A percentile compares a stretch with the other conserved stretches of the same genome.
Conservation (phyloP, 2,329 filamentous ascomycete species). For the Thielaviopsis cerberus region DNA sequence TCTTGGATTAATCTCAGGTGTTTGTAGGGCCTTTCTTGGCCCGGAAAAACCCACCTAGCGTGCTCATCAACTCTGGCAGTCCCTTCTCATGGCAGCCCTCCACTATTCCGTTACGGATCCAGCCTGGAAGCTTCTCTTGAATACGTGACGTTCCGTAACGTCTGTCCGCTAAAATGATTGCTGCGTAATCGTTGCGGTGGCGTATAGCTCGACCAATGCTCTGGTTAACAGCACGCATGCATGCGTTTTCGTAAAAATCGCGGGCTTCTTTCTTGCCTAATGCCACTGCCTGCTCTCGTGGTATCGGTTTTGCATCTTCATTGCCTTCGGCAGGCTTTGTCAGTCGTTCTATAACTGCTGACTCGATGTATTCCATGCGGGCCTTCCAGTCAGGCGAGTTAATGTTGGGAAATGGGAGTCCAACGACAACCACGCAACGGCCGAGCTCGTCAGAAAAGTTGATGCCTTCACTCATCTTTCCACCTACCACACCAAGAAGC, state of each 20-base stretch:
- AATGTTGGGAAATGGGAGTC: slow-evolving; percentile 81
- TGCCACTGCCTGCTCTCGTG: slow-evolving; percentile 15
- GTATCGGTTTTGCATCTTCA: not conserved
- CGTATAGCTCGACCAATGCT: slow-evolving; percentile 84
- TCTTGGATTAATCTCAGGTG: not conserved
- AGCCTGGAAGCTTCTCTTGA: slow-evolving; percentile 61
- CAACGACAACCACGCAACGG: slow-evolving; percentile 77
- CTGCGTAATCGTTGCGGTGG: slow-evolving; percentile 74
- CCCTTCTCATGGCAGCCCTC: slow-evolving; percentile 29
- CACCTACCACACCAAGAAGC: slow-evolving; percentile 77
- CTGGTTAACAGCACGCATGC: slow-evolving; percentile 94
- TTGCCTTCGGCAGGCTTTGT: slow-evolving; percentile 2
- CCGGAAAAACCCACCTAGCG: slow-evolving; percentile 38
- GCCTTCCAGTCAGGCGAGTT: slow-evolving; percentile 83
- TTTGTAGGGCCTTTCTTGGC: slow-evolving; percentile 23
- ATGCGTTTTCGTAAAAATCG: slow-evolving; percentile 84
- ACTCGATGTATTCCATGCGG: slow-evolving; percentile 71
- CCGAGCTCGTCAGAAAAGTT: slow-evolving; percentile 89
- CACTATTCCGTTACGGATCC: slow-evolving; percentile 60
- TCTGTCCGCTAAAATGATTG: slow-evolving; percentile 68
- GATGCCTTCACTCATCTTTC: slow-evolving; percentile 91
- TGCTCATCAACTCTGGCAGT: slow-evolving; percentile 40
- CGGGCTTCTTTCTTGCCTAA: slow-evolving; percentile 39
- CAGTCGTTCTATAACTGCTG: slow-evolving; percentile 15
- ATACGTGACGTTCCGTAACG: slow-evolving; percentile 62